Evolutionary conservation across 2,329 filamentous ascomycete genomes (phyloP), one percentile per base, ranked within the genome.

Genomic region (Fusarium pilosicola): DNA sequence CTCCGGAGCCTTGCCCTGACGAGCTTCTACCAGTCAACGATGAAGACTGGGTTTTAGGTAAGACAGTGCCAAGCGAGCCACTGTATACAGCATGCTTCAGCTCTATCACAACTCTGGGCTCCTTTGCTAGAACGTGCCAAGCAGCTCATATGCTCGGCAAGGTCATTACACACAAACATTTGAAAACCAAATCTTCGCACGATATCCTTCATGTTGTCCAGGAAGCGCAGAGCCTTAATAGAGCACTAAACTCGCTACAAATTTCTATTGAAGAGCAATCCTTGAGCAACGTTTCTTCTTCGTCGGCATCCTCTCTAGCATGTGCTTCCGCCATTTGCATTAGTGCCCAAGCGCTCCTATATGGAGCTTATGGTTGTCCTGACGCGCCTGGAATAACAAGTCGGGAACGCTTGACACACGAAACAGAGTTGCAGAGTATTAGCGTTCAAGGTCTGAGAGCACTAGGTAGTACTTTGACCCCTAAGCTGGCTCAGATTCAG

Each of bases 71-170:
- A 28, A 65, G 49, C 28, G 62, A 55, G n/a, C 58, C 62, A 30
- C 17, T 65, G 15, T 46, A 63, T 24, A 64, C 62, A n/a, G 58
- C 32, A 14, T 54, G 58, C 26, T 63, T 63, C 24, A 62, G 49
- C 26, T 64, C 58, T 4, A 32, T 54, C 30, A 62, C 36, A 17
- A 44, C 56, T n/a, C 32, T 65, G 6, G 62, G 58, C 20, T 39
- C 59, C 7, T 65, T 65, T 41, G 58, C 62, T 22, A 55, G 62
- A 26, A 36, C 42, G 28, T 65, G 62, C 24, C 62, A 65, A 39
- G 62, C 62, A 24, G n/a, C 59, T 20, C 48, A 63, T 20, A 64
- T 65, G 26, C 59, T 65, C 20, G 39, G 62, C 10, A 65, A 65
- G 14, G 58, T 65, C 12, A 28, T 65, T n/a, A 22, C 28, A 24